A percentile compares a stretch with the other conserved stretches of the same genome.
phyloP scores from a whole-genome alignment of 106 monocot genomes.

The Dioscorea zingiberensis region DNA sequence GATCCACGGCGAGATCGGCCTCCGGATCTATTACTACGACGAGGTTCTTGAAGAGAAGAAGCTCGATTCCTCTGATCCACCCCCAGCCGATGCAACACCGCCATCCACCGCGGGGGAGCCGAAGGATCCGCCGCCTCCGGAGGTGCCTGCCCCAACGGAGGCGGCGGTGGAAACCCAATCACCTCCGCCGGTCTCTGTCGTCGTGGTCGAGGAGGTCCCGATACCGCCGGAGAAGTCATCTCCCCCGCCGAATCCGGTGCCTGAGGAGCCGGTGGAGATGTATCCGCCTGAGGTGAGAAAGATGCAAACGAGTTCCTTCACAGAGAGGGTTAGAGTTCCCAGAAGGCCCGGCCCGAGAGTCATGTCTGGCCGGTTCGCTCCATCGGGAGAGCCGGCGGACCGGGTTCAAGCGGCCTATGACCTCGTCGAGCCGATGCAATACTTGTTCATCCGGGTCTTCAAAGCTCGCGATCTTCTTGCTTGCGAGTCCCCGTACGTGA shows the following conservation, averaged over 20 bases:
- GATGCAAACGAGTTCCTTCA: constrained; percentile 40
- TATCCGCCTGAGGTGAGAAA: constrained; percentile 59
- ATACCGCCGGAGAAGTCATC: constrained; percentile 2
- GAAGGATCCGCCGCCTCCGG: constrained; percentile 8
- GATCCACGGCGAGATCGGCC: constrained; percentile 89
- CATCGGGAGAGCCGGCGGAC: constrained; percentile 31
- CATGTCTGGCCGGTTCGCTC: constrained; percentile 44
- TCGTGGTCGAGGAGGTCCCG: constrained; percentile 36
- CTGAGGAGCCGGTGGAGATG: constrained; percentile 8
- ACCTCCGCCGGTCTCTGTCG: constrained; percentile 25
- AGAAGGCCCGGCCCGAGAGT: constrained; percentile 30
- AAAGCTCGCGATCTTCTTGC: constrained; percentile 55
- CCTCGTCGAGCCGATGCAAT: constrained; percentile 92
- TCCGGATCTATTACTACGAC: constrained; percentile 82
- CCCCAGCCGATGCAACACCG: background rate
- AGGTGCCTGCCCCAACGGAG: constrained; percentile 57
- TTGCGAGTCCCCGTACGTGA: constrained; percentile 64
- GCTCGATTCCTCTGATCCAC: constrained; percentile 6
- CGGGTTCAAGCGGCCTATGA: constrained; percentile 44
- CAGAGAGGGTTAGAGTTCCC: constrained; percentile 19
- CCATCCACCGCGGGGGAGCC: constrained; percentile 18
- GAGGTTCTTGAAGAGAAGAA: constrained; percentile 33
- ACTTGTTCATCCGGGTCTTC: constrained; percentile 77
- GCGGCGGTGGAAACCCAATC: constrained; percentile 69
- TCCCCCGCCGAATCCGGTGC: constrained; percentile 6